phyloP scores from a whole-genome alignment of 2,329 filamentous ascomycete species.

The Byssochlamys sp. region DNA sequence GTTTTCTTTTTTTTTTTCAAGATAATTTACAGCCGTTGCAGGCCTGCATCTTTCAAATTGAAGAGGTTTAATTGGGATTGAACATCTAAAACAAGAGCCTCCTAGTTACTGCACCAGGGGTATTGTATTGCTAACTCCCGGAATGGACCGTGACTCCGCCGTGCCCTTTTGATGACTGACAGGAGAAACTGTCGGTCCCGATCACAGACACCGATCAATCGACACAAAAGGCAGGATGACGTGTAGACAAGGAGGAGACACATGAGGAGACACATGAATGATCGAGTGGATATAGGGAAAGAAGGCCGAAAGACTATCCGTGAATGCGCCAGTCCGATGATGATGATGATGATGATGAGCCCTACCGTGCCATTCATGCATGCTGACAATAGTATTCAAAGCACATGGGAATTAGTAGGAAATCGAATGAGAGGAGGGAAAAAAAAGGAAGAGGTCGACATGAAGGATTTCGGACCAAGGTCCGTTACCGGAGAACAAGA shows the following conservation, averaged over 20 bases:
- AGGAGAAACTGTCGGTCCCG: not conserved
- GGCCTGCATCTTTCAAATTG: no score
- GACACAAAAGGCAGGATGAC: not conserved
- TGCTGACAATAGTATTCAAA: not conserved
- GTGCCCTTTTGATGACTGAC: not conserved
- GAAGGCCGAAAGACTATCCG: not conserved
- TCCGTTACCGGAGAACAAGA: not conserved
- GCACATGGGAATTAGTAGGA: not conserved
- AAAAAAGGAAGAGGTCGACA: not conserved
- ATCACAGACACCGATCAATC: not conserved
- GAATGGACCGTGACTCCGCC: not conserved
- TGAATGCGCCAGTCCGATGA: not conserved
- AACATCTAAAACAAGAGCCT: not conserved
- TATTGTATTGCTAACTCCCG: not conserved
- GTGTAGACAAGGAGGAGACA: not conserved
- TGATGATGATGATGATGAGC: not conserved
- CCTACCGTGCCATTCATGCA: not conserved
- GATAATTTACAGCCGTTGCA: no score
- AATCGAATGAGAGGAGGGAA: not conserved
- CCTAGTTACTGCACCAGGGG: not conserved
- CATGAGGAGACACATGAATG: not conserved
- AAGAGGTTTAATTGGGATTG: no score
- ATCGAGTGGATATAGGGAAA: not conserved
- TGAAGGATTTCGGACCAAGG: not conserved
- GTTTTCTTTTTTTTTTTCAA: no score